phyloP scores from a whole-genome alignment of 2,329 filamentous ascomycete species.

The Stenocarpella maydis region DNA sequence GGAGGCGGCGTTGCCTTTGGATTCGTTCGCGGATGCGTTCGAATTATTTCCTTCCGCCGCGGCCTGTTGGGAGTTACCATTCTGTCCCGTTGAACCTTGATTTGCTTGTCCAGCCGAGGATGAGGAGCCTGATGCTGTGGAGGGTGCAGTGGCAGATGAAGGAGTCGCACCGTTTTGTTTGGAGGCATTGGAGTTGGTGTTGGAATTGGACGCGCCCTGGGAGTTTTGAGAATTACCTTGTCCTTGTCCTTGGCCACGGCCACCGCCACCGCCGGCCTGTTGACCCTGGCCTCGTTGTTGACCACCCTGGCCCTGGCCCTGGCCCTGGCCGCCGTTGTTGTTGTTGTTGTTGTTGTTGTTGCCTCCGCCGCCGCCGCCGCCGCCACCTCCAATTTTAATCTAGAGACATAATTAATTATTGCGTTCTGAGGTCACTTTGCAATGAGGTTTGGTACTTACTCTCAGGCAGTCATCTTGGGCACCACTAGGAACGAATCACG shows the following conservation, averaged over 20 bases:
- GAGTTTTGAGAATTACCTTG: conserved; percentile 33
- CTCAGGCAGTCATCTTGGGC: conserved; percentile 71
- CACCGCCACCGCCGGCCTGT: neutral
- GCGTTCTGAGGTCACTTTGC: neutral
- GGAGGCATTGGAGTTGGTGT: conserved; percentile 26
- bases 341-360: conserved; percentile 39
- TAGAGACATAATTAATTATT: neutral
- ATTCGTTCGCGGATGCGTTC: conserved; percentile 19
- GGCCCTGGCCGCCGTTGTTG: conserved; percentile 21
- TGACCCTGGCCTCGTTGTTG: conserved; percentile 31
- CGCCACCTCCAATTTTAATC: conserved; percentile 33
- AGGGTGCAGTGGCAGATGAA: conserved; percentile 26
- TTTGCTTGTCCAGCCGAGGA: conserved; percentile 23
- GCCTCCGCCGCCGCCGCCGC: conserved; percentile 35
- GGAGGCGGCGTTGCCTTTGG: conserved; percentile 24
- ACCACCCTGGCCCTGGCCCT: neutral
- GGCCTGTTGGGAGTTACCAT: conserved; percentile 26
- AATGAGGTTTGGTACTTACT: conserved; percentile 45
- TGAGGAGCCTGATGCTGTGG: conserved; percentile 25
- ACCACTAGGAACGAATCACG: conserved; percentile 50
- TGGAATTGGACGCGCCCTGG: conserved; percentile 8
- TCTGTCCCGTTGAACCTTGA: conserved; percentile 19
- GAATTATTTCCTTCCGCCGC: conserved; percentile 22
- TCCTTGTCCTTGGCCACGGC: conserved; percentile 5
- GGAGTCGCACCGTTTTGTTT: conserved; percentile 5